A percentile compares a stretch with the other conserved stretches of the same genome.
Conservation (phyloP, 345 rosid genomes). For the Cochlearia excelsa region DNA sequence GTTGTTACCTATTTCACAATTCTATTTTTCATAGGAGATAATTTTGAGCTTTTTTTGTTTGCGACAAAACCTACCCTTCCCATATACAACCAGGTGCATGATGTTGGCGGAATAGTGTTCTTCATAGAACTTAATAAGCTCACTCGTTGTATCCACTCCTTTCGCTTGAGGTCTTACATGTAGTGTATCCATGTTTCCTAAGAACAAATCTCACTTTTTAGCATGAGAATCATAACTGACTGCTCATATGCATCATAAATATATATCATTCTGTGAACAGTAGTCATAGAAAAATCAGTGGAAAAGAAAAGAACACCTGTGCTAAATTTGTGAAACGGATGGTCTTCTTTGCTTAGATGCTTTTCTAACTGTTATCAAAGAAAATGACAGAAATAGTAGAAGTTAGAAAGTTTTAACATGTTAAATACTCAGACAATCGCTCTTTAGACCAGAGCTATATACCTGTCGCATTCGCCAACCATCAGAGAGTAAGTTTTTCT, state of each 20-base stretch:
- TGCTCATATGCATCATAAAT: conserved; percentile 4
- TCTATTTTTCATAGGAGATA: neutral
- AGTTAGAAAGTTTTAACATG: conserved; percentile 12
- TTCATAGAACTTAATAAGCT: conserved; percentile 77
- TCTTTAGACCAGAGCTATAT: neutral
- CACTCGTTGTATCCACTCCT: conserved; percentile 73
- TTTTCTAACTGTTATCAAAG: conserved; percentile 59
- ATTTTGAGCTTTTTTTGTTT: conserved; percentile 1
- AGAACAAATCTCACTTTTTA: conserved; percentile 21
- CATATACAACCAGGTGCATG: conserved; percentile 82
- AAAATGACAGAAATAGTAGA: conserved; percentile 10
- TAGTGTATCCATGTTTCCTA: conserved; percentile 88
- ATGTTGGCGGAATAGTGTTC: conserved; percentile 87
- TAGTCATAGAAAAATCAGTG: neutral
- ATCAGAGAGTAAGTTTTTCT: conserved; percentile 83
- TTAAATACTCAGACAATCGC: neutral
- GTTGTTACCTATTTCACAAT: conserved; percentile 1
- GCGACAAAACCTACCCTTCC: conserved; percentile 56
- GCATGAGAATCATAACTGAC: conserved; percentile 21
- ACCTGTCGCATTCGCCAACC: conserved; percentile 86
- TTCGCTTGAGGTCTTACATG: conserved; percentile 72
- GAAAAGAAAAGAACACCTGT: conserved; percentile 50
- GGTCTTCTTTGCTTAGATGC: conserved; percentile 66
- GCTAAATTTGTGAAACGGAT: conserved; percentile 88
- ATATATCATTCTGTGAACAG: neutral